phyloP scores from a whole-genome alignment of 140 eudicot genomes.

The Cichorium intybus region DNA sequence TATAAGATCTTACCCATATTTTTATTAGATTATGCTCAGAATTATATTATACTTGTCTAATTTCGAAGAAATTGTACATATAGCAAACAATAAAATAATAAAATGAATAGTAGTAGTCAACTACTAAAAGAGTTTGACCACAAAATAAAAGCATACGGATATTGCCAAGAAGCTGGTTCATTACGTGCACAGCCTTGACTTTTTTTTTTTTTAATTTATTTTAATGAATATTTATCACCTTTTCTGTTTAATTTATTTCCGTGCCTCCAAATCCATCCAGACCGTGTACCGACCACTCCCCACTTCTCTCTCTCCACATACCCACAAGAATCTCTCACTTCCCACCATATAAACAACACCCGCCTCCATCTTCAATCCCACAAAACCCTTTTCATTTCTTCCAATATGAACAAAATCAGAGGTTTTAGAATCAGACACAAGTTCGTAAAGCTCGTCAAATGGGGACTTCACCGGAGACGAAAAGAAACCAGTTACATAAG shows the following conservation, averaged over 20 bases:
- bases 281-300: slow-evolving; percentile 26
- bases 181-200: slow-evolving; percentile 5
- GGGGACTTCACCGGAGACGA: slow-evolving; percentile 29
- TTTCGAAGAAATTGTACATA: too few species aligned
- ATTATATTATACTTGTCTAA: too few species aligned
- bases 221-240: not conserved
- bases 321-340: slow-evolving; percentile 13
- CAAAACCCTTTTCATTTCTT: slow-evolving; percentile 11
- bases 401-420: slow-evolving; percentile 34
- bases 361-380: not conserved
- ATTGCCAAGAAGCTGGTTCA: slow-evolving; percentile 7
- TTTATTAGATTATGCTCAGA: too few species aligned
- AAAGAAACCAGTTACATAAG: slow-evolving; percentile 20
- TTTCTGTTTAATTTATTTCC: not conserved
- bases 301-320: slow-evolving; percentile 17
- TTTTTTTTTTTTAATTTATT: not conserved
- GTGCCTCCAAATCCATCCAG: slow-evolving; percentile 13
- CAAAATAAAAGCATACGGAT: slow-evolving; percentile 1
- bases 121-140: not conserved
- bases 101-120: too few species aligned
- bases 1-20: too few species aligned
- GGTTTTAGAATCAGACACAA: slow-evolving; percentile 48
- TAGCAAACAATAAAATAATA: too few species aligned
- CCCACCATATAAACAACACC: slow-evolving; percentile 11
- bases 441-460: slow-evolving; percentile 36